Conservation (phyloP, 164 flowering plant genomes). For the Chimonanthus praecox region DNA sequence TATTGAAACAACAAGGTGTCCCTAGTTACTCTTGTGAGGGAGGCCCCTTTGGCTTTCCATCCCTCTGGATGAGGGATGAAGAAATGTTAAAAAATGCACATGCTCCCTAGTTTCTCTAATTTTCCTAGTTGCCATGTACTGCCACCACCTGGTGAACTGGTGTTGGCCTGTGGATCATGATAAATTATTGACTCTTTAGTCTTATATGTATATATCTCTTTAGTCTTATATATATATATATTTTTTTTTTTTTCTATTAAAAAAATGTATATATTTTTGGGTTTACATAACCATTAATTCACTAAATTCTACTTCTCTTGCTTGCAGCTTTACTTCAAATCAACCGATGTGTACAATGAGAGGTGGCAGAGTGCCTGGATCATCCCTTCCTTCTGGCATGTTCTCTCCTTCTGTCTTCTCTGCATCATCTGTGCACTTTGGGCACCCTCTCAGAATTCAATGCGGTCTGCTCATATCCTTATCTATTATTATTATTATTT, state of each 20-base stretch:
- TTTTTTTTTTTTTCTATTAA: too few relatives aligned
- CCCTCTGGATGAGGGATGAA: background rate
- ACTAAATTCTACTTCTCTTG: background rate
- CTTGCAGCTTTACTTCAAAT: slow-evolving; percentile 87
- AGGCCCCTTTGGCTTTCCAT: background rate
- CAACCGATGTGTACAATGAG: slow-evolving; percentile 83
- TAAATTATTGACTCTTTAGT: background rate
- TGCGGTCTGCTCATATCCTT: slow-evolving; percentile 40
- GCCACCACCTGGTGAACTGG: background rate
- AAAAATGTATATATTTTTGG: background rate
- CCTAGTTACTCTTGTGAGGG: background rate
- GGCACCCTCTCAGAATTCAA: slow-evolving; percentile 96
- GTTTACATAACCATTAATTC: too few relatives aligned
- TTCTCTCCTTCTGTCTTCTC: slow-evolving; percentile 80
- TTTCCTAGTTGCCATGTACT: background rate
- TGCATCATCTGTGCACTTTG: slow-evolving; percentile 89
- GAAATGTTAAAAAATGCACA: background rate
- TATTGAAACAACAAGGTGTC: background rate
- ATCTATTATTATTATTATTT: background rate
- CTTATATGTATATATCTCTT: background rate
- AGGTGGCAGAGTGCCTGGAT: slow-evolving; percentile 96
- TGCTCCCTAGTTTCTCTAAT: background rate
- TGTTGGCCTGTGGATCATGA: background rate
- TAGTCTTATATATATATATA: background rate
- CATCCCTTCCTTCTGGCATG: slow-evolving; percentile 98